phyloP scores from a whole-genome alignment of 768 basidiomycete species.

The Tylopilus plumbeoviolaceoides region DNA sequence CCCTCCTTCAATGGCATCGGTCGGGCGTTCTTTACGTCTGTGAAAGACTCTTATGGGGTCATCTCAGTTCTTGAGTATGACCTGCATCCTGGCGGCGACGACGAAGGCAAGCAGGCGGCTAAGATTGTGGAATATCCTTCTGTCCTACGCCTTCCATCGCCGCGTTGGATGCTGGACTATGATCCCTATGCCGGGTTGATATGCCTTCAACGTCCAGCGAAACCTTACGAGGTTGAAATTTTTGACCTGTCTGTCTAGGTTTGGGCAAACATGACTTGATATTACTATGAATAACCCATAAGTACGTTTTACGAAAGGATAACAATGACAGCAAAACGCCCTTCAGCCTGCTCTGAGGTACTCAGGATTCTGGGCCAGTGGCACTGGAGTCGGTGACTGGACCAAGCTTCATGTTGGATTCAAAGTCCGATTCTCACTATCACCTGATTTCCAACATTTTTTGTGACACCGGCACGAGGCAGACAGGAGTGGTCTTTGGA shows the following conservation, averaged over 20 bases:
- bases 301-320: no score
- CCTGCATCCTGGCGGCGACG: not conserved
- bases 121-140: conserved; percentile 4
- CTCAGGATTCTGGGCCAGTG: no score
- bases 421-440: no score
- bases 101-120: not conserved
- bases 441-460: no score
- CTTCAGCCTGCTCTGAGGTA: no score
- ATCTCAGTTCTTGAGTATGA: conserved; percentile 15
- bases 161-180: conserved; percentile 12
- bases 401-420: no score
- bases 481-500: no score
- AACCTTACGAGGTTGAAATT: conserved; percentile 9
- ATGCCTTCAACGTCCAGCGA: conserved; percentile 5
- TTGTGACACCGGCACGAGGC: no score
- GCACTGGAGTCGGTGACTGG: no score
- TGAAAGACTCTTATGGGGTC: not conserved
- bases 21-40: conserved; percentile 3
- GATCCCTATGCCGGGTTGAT: conserved; percentile 19
- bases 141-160: conserved; percentile 1
- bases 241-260: conserved; percentile 11
- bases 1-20: conserved; percentile 16
- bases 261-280: no score
- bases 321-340: no score
- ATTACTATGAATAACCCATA: no score